A percentile compares a stretch with the other conserved stretches of the same genome.
Evolutionary conservation across 2,329 filamentous ascomycete species (phyloP).

Genomic region (Tolypocladium ophioglossoides): DNA sequence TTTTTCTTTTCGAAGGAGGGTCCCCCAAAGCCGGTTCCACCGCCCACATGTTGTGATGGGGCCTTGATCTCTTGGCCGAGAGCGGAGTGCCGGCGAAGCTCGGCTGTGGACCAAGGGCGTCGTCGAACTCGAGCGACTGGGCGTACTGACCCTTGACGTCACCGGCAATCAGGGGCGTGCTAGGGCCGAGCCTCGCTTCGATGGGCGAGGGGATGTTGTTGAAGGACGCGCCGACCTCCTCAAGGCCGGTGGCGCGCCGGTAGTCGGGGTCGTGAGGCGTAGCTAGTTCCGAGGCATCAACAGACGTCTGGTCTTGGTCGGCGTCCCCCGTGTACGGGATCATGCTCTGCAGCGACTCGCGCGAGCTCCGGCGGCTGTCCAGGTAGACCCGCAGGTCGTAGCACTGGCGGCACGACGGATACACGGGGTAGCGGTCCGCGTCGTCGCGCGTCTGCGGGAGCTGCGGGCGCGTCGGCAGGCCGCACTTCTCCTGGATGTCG

Average conservation of each 20-base stretch:
- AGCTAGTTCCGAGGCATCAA: slow-evolving; percentile 28
- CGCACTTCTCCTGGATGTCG: slow-evolving; percentile 34
- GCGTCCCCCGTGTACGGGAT: slow-evolving; percentile 23
- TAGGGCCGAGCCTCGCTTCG: slow-evolving; percentile 5
- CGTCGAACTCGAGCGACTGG: slow-evolving; percentile 21
- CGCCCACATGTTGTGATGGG: background rate
- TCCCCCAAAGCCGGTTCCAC: background rate
- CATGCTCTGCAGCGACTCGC: slow-evolving; percentile 31
- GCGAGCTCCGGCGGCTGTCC: slow-evolving; percentile 29
- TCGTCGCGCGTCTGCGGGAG: slow-evolving; percentile 31
- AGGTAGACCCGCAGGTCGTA: slow-evolving; percentile 30
- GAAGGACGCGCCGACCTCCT: slow-evolving; percentile 24
- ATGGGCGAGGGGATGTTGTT: slow-evolving; percentile 13
- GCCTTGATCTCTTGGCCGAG: background rate
- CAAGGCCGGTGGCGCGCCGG: slow-evolving; percentile 20
- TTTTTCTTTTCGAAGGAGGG: background rate
- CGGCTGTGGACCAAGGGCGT: slow-evolving; percentile 4
- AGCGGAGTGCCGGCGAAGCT: too few species aligned
- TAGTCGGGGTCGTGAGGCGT: slow-evolving; percentile 25
- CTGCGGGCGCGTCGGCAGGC: slow-evolving; percentile 25
- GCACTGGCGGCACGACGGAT: slow-evolving; percentile 29
- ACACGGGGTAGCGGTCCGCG: slow-evolving; percentile 26
- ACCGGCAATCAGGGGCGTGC: slow-evolving; percentile 18
- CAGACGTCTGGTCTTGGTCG: slow-evolving; percentile 28
- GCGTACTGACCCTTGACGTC: slow-evolving; percentile 29